Base-by-base conservation (phyloP, 2,329 filamentous ascomycete species). In the Mariannaea elegans region DNA sequence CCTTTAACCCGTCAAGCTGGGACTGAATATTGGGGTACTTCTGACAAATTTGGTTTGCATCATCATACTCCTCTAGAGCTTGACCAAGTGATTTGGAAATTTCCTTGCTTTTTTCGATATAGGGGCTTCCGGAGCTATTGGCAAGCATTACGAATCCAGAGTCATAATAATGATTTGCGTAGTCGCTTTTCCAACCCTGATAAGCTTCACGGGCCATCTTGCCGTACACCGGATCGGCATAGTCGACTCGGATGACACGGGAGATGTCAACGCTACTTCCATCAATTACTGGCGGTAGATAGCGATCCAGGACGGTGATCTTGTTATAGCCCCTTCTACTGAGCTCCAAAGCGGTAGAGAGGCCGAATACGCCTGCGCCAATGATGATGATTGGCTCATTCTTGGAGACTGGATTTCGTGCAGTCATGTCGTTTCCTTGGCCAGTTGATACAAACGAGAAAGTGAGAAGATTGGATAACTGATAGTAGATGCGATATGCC, bases 171-270 rank as follows among this genome's bases (percentile, higher is more conserved):
- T 76, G 70, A 16, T 65, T 66, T 7, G 63, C 58, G 38, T 73
- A 76, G 13, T 70, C 65, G 0, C 59, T 56, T 8, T 23, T 48
- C 74, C 74, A 76, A 2, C 65, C 69, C 1, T 62, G 47, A 10
- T 68, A 59, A 3, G 74, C 71, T 48, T 75, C 72, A 13, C 62
- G 62, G 4, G 85, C 88, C 51, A 92, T 83, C 41, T 77, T 76
- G 4, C 85, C 81, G 68, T 92, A 92, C 13, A 84, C 79, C 0
- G 81, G 75, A 64, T 88, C 83, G 12, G 87, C 86, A 67, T 92
- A 92, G 75, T 92, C 90, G 42, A 75, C 66, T 6, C 78, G 75
- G 41, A 80, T 73, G 56, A 79, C 73, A 16, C 78, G 75, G 5
- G 77, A 79, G 16, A 76, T 72, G 57, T 80, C 77, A n/a, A 78